These are phyloP conservation scores for Alloteropsis semialata DNA, from an alignment of 176 grass and related monocot genomes.

Conservation along the genomic window DNA sequence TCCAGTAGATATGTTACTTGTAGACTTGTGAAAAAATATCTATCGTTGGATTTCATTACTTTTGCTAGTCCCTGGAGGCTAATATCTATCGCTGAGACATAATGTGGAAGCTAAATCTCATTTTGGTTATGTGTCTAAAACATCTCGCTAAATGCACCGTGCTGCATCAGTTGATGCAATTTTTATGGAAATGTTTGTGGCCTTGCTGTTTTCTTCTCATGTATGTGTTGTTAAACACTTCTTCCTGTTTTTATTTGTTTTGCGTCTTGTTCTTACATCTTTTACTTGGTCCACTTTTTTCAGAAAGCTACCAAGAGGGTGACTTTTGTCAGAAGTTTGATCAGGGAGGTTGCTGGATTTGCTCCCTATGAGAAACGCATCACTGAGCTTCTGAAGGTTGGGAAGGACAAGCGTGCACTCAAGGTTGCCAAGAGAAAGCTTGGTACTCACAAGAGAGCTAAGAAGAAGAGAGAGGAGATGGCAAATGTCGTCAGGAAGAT, in stretches of 20 bases:
- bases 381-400: slow-evolving; percentile 71
- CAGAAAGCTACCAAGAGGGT: slow-evolving; percentile 57
- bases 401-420: slow-evolving; percentile 61
- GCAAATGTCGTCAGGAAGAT: slow-evolving; percentile 56
- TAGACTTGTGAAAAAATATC: no score
- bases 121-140: slow-evolving; percentile 32
- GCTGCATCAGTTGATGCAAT: not conserved
- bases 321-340: slow-evolving; percentile 45
- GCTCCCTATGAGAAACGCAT: slow-evolving; percentile 59
- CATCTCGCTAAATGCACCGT: not conserved
- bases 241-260: not conserved
- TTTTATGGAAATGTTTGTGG: not conserved
- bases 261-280: not conserved
- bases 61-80: slow-evolving; percentile 17
- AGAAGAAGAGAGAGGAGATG: slow-evolving; percentile 79
- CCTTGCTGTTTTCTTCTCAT: not conserved
- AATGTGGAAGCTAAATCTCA: not conserved
- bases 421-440: slow-evolving; percentile 64
- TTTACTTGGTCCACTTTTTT: not conserved
- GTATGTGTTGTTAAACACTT: not conserved
- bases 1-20: not conserved
- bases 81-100: not conserved
- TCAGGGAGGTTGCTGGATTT: slow-evolving; percentile 63
- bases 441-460: slow-evolving; percentile 71
- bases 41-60: slow-evolving; percentile 3